These are phyloP conservation scores for Fagopyrum esculentum DNA, from an alignment of 148 eudicot species.

Conservation along the genomic window DNA sequence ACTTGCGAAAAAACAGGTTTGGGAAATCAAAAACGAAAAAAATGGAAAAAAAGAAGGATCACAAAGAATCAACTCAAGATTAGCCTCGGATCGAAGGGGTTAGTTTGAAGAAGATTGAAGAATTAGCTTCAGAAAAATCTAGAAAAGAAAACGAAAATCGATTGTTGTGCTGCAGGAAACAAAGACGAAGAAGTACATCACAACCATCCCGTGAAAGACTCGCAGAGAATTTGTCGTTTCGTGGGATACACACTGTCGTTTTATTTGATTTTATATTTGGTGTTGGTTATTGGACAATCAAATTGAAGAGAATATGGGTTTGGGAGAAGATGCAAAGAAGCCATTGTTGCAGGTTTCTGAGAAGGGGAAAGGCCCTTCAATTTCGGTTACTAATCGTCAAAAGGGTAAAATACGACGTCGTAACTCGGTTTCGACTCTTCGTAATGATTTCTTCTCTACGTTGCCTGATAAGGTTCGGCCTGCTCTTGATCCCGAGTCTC, in stretches of 20 bases:
- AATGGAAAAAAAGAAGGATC: too few relatives aligned
- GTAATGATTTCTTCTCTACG: slow-evolving; percentile 54
- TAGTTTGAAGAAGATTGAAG: too few relatives aligned
- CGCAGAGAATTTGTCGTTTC: background rate
- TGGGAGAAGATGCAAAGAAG: slow-evolving; percentile 25
- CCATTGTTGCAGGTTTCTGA: slow-evolving; percentile 40
- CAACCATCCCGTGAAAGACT: background rate
- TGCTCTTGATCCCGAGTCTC: slow-evolving; percentile 64
- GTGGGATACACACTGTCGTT: background rate
- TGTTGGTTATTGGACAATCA: background rate
- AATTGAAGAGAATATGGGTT: background rate
- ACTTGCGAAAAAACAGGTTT: too few relatives aligned
- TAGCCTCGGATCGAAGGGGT: too few relatives aligned
- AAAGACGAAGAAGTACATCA: background rate
- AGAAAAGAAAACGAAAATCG: background rate
- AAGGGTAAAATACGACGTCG: slow-evolving; percentile 9
- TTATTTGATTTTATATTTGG: background rate
- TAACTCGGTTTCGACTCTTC: slow-evolving; percentile 33
- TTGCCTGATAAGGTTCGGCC: slow-evolving; percentile 59
- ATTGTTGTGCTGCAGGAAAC: background rate
- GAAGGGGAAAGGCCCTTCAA: slow-evolving; percentile 9
- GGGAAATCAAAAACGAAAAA: too few relatives aligned
- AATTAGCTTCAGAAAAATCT: too few relatives aligned
- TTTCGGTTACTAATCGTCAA: slow-evolving; percentile 10
- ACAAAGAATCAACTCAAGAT: too few relatives aligned